Evolutionary conservation across 2,329 filamentous ascomycete genomes (phyloP), one percentile per base, ranked within the genome.

Genomic region (Coniochaeta sp.): DNA sequence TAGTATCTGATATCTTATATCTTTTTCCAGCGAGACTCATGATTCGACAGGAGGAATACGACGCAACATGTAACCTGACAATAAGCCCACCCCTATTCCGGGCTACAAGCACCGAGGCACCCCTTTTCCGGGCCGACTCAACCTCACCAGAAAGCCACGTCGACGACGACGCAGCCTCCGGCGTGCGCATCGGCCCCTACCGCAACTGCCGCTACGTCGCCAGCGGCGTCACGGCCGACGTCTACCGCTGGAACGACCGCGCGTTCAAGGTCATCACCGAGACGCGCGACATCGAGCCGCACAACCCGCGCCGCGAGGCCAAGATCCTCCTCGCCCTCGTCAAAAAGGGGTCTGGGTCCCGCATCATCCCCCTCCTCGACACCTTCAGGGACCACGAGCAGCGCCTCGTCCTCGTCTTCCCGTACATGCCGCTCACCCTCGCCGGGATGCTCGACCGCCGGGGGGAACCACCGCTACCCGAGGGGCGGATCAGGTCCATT

Each of bases 201-300:
- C 52, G 64, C 19, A 73, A 79, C 62, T 89, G 86, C 68, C 73
- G 75, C 28, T 79, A 80, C 64, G 69, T 88, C n/a, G 78, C 79
- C 54, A 78, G 79, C 63, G 95, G 95, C 22, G 78, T 93, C 14
- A 95, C 91, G 63, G 95, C 93, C 19, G 85, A 88, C 59, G 86
- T 99, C 57, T 98, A 93, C 76, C 88, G 88, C 66, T 86, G 86
- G 44, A 75, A 71, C 24, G 67, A 75, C 58, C 76, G 78, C 19
- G 95, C 93, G 1, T 78, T 99, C 56, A 99, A 99, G 71, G 86
- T 97, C 61, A 96, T 95, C 38, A 86, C 85, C 30, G 87, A 90
- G 34, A 87, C 87, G 40, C 79, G 82, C 59, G 86, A 89, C 75
- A 81, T 87, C 40, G 86, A 89, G 61, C 95, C 95, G 10, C 95